A percentile compares a stretch with the other conserved stretches of the same genome.
Conservation (phyloP, 768 basidiomycete species). For the Macrolepiota fuliginosa region DNA sequence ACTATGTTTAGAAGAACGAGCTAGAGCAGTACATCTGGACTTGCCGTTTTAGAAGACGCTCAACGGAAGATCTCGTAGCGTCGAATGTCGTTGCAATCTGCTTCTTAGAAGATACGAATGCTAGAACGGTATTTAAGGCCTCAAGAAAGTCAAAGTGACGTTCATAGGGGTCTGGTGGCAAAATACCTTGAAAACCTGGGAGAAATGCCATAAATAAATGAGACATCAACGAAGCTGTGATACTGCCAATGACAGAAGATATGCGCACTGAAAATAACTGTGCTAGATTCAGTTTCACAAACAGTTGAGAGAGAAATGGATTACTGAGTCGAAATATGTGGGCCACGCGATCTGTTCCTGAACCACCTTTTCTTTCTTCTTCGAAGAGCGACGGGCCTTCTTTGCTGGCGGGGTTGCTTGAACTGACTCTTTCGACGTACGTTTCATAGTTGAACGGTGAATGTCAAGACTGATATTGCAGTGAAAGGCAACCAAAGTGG, state of each 20-base stretch:
- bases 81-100: constrained; percentile 79
- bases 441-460: constrained; percentile 1
- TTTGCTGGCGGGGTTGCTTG: not conserved
- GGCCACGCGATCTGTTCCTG: constrained; percentile 44
- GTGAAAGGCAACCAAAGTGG: not conserved
- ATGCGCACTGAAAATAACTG: constrained; percentile 8
- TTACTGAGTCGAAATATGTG: constrained; percentile 56
- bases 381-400: not conserved
- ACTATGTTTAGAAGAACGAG: not conserved
- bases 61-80: constrained; percentile 74
- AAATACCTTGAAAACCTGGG: constrained; percentile 60
- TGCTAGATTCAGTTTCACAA: not conserved
- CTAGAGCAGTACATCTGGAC: constrained; percentile 14
- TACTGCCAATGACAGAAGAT: too few species aligned
- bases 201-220: not conserved
- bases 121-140: constrained; percentile 88
- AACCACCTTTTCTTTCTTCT: not conserved
- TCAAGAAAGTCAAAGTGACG: constrained; percentile 24
- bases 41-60: constrained; percentile 73
- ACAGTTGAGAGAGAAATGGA: constrained; percentile 20
- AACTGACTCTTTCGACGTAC: not conserved
- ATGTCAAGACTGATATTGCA: not conserved
- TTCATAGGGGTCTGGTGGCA: not conserved
- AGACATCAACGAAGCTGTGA: not conserved
- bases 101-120: constrained; percentile 80